phyloP scores from a whole-genome alignment of 148 eudicot genomes.

The Amaranthus hypochondriacus region DNA sequence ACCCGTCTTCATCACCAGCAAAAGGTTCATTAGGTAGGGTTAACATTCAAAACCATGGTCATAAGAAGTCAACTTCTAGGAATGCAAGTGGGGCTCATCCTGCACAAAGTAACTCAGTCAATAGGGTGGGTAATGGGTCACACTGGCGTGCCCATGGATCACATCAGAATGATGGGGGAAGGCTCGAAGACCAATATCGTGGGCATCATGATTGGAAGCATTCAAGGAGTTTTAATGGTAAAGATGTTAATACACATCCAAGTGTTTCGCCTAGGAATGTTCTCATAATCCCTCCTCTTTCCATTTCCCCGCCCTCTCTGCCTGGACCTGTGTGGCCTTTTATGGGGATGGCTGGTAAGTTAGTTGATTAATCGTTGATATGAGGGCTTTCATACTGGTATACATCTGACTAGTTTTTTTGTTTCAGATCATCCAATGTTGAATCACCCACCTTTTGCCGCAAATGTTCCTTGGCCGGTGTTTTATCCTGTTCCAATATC shows the following conservation, averaged over 20 bases:
- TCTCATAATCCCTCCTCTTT: slow-evolving; percentile 36
- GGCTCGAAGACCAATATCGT: slow-evolving; percentile 40
- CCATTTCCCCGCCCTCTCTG: slow-evolving; percentile 31
- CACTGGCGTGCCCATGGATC: slow-evolving; percentile 66
- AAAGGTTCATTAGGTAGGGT: slow-evolving; percentile 41
- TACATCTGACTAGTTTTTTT: neutral
- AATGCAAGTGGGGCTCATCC: slow-evolving; percentile 50
- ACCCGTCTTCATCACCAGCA: slow-evolving; percentile 30
- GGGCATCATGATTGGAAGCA: slow-evolving; percentile 66
- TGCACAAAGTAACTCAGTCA: slow-evolving; percentile 46
- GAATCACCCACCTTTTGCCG: slow-evolving; percentile 17
- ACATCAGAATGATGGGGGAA: slow-evolving; percentile 25
- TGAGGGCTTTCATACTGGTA: slow-evolving; percentile 9
- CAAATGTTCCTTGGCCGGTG: slow-evolving; percentile 40
- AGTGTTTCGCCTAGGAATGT: slow-evolving; percentile 38
- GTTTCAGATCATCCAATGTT: slow-evolving; percentile 47
- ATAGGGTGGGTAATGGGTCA: slow-evolving; percentile 49
- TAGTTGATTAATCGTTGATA: neutral
- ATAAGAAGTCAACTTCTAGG: slow-evolving; percentile 41
- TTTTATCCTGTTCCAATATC: slow-evolving; percentile 40
- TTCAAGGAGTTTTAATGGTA: neutral
- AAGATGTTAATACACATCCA: no score
- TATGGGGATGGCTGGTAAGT: slow-evolving; percentile 54
- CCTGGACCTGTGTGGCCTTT: slow-evolving; percentile 46
- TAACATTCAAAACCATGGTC: slow-evolving; percentile 30